phyloP scores from a whole-genome alignment of 2,329 filamentous ascomycete species.

The Capronia coronata region DNA sequence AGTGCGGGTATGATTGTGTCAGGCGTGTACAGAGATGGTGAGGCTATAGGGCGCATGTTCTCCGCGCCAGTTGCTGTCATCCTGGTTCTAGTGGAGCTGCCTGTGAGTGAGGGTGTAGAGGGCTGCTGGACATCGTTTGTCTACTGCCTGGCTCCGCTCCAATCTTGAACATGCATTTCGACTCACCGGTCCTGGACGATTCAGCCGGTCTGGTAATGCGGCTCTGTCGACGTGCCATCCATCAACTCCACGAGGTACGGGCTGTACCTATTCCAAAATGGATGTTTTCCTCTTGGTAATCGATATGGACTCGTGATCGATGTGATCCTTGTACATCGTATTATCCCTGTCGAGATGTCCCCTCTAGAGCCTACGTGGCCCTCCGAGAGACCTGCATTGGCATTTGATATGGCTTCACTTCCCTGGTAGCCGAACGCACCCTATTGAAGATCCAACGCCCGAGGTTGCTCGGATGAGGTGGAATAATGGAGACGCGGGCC shows the following conservation, averaged over 20 bases:
- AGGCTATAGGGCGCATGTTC: no score
- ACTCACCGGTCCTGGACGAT: background rate
- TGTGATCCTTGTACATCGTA: conserved; percentile 1
- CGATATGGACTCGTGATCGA: conserved; percentile 21
- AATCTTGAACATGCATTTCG: background rate
- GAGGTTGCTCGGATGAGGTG: conserved; percentile 1
- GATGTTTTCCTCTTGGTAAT: conserved; percentile 7
- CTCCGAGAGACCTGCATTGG: conserved; percentile 15
- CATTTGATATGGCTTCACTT: conserved; percentile 5
- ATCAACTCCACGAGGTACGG: background rate
- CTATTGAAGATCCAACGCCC: conserved; percentile 2
- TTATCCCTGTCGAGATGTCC: conserved; percentile 4
- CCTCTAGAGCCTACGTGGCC: background rate
- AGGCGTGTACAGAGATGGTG: no score
- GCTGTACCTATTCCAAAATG: no score
- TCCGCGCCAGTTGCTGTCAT: background rate
- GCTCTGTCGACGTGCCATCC: background rate
- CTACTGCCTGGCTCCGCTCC: background rate
- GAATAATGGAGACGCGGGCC: background rate
- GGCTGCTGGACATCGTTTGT: no score
- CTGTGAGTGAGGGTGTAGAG: no score
- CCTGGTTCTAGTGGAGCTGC: no score
- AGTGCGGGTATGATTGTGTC: background rate
- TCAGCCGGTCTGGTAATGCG: background rate
- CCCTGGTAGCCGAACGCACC: conserved; percentile 8